Evolutionary conservation across 2,329 filamentous ascomycete species (phyloP).

Genomic region (Fusarium robinianum): DNA sequence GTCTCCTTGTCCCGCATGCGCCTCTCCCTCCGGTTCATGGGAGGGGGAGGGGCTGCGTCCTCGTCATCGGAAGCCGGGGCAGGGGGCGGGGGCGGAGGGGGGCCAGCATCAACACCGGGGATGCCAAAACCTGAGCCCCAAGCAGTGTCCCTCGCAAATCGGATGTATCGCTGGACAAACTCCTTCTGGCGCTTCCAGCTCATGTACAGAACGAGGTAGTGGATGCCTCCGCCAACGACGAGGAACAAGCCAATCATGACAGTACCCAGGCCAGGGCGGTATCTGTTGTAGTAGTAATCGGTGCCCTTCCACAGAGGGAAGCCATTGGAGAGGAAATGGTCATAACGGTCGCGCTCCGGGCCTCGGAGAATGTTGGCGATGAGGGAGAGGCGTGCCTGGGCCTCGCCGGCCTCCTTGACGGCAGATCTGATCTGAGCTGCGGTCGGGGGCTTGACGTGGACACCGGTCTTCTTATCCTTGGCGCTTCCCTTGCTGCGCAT

Average conservation of each 20-base stretch:
- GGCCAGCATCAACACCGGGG: slow-evolving; percentile 62
- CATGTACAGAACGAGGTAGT: slow-evolving; percentile 85
- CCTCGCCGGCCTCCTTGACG: slow-evolving; percentile 78
- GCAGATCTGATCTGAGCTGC: slow-evolving; percentile 76
- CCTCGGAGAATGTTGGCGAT: slow-evolving; percentile 87
- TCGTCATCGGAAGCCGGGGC: slow-evolving; percentile 53
- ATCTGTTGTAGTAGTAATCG: slow-evolving; percentile 96
- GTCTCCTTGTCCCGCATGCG: slow-evolving; percentile 85
- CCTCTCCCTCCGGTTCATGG: slow-evolving; percentile 82
- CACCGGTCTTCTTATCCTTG: slow-evolving; percentile 58
- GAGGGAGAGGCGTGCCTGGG: slow-evolving; percentile 82
- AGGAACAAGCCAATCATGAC: slow-evolving; percentile 83
- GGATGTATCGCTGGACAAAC: slow-evolving; percentile 90
- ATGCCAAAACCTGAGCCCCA: slow-evolving; percentile 85
- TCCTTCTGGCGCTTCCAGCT: slow-evolving; percentile 88
- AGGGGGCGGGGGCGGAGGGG: slow-evolving; percentile 50
- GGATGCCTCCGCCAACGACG: slow-evolving; percentile 79
- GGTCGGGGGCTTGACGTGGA: slow-evolving; percentile 71
- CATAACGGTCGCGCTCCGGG: slow-evolving; percentile 81
- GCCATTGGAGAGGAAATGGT: slow-evolving; percentile 89
- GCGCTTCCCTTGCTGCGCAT: slow-evolving; percentile 74
- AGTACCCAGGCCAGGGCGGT: slow-evolving; percentile 85
- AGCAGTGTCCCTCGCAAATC: slow-evolving; percentile 82
- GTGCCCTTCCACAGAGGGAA: slow-evolving; percentile 97
- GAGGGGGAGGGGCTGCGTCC: slow-evolving; percentile 54